Conservation (phyloP, 2,329 filamentous ascomycete species). For the Colletotrichum musicola region DNA sequence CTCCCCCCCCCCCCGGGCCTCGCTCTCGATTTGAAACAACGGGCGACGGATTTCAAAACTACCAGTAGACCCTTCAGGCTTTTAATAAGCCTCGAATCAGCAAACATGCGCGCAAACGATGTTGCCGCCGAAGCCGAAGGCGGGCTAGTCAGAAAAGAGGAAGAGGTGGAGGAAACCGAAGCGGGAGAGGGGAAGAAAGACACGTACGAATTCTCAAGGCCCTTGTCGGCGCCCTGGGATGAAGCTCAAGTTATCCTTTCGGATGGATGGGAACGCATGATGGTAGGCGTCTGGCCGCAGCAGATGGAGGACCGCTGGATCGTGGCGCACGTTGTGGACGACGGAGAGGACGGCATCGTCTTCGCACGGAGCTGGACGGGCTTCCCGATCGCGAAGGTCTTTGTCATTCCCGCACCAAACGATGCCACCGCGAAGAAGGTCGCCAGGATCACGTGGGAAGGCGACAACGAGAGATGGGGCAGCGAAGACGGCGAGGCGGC, state of each 20-base stretch:
- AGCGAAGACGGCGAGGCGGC: neutral
- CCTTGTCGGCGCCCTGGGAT: constrained; percentile 5
- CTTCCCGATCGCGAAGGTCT: constrained; percentile 7
- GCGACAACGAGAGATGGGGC: neutral
- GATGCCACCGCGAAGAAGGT: neutral
- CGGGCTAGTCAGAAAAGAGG: neutral
- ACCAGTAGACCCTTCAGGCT: too few species aligned
- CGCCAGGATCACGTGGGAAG: constrained; percentile 12
- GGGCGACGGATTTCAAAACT: neutral
- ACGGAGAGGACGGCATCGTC: neutral
- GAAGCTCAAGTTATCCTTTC: neutral
- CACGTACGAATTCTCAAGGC: constrained; percentile 9
- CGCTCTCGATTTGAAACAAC: neutral
- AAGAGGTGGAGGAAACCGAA: neutral
- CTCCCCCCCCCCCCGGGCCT: too few species aligned
- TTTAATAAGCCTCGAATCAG: neutral
- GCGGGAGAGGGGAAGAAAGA: neutral
- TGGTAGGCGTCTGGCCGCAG: constrained; percentile 13
- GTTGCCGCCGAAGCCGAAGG: neutral
- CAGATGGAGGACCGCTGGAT: constrained; percentile 24
- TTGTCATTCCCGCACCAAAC: neutral
- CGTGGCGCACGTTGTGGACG: neutral
- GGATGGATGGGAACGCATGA: constrained; percentile 21
- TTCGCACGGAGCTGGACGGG: constrained; percentile 26
- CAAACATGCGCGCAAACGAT: neutral